Percentiles rank a stretch among this genome's conserved stretches.
These are phyloP conservation scores for Corymbia citriodora DNA, from an alignment of 441 rosid species.

Conservation along the genomic window DNA sequence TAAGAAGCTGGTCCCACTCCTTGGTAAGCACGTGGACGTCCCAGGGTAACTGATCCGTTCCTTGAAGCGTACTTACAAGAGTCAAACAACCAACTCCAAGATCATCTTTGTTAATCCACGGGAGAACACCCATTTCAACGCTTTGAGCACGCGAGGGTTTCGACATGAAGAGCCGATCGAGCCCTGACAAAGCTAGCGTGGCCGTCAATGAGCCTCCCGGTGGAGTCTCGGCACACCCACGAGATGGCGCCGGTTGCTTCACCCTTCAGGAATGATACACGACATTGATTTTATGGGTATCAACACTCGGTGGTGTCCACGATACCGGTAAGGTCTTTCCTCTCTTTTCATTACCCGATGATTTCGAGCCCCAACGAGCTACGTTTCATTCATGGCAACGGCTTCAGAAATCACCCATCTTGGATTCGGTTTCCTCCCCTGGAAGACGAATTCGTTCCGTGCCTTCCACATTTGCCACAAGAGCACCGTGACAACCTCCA, in stretches of 20 bases:
- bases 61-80: not conserved
- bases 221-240: not conserved
- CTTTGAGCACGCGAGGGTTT: not conserved
- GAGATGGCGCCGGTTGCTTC: not conserved
- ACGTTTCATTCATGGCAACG: not conserved
- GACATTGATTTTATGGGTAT: not conserved
- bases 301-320: not conserved
- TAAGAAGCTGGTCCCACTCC: not conserved
- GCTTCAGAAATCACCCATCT: not conserved
- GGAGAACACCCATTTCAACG: not conserved
- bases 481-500: not conserved
- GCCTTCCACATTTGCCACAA: not conserved
- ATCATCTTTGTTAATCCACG: not conserved
- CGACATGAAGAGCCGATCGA: not conserved
- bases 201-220: not conserved
- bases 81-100: not conserved
- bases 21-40: not conserved
- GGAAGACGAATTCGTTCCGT: fast-evolving
- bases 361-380: not conserved
- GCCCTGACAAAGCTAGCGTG: not conserved
- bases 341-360: not conserved
- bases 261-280: not conserved
- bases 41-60: not conserved
- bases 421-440: not conserved
- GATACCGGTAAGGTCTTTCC: not conserved